Evolutionary conservation across 805 yeast species (phyloP).

Genomic region (Naumovozyma baii): DNA sequence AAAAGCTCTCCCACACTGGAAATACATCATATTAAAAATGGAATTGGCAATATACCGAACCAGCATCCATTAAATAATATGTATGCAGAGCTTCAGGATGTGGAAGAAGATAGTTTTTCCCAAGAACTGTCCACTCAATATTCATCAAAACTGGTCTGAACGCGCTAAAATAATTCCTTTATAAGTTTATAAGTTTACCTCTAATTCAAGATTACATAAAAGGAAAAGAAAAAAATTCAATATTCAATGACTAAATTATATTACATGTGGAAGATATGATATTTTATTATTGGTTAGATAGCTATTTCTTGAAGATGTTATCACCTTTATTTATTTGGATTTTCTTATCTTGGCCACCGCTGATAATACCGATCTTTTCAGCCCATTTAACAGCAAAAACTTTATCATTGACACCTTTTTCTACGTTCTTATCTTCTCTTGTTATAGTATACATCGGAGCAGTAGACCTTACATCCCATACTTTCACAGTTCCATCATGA

Average conservation of each 20-base stretch:
- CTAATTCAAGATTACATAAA: too few species aligned
- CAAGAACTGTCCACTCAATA: neutral
- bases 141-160: constrained; percentile 2
- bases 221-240: too few species aligned
- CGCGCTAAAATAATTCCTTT: neutral
- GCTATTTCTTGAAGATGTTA: constrained; percentile 23
- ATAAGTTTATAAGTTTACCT: too few species aligned
- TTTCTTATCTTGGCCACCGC: constrained; percentile 93
- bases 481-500: constrained; percentile 91
- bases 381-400: constrained; percentile 88
- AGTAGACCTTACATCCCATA: constrained; percentile 91
- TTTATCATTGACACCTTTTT: constrained; percentile 43
- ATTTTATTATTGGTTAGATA: too few species aligned
- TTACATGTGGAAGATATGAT: too few species aligned
- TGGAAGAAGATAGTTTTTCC: neutral
- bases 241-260: too few species aligned
- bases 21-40: too few species aligned
- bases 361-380: constrained; percentile 63
- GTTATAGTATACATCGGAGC: constrained; percentile 72
- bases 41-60: too few species aligned
- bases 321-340: constrained; percentile 64
- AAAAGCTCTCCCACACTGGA: neutral
- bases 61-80: neutral
- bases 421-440: constrained; percentile 47
- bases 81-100: constrained; percentile 1